Evolutionary conservation across 1,139 yeast genomes (phyloP).

Genomic region (Candida sanyaensis): DNA sequence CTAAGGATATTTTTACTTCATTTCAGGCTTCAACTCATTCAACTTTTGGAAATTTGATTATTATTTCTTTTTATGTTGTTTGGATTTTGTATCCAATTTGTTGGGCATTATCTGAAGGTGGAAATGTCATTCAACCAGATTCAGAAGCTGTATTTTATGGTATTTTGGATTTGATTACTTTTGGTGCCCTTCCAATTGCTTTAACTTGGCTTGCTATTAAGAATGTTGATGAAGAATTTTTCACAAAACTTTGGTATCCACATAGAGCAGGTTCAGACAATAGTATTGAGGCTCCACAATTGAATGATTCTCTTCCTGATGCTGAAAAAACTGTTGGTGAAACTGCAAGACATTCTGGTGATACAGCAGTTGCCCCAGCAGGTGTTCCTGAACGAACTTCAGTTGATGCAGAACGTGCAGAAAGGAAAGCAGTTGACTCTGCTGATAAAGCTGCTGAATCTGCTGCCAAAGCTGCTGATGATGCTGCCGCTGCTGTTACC

Average conservation of each 20-base stretch:
- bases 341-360: conserved; percentile 40
- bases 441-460: background rate
- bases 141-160: conserved; percentile 71
- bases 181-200: conserved; percentile 42
- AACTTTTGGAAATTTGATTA: conserved; percentile 26
- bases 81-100: conserved; percentile 55
- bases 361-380: conserved; percentile 30
- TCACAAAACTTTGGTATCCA: conserved; percentile 22
- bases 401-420: background rate
- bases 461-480: background rate
- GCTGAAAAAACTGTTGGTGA: conserved; percentile 25
- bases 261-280: conserved; percentile 13
- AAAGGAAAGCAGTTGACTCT: background rate
- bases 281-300: background rate
- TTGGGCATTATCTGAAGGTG: conserved; percentile 72
- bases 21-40: conserved; percentile 16
- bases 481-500: background rate
- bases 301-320: background rate
- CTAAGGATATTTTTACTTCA: conserved; percentile 12
- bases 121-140: conserved; percentile 64
- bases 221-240: conserved; percentile 33
- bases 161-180: conserved; percentile 53
- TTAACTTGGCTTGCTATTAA: conserved; percentile 33
- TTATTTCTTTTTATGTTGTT: conserved; percentile 33
- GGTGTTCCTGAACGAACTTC: conserved; percentile 13